Percentiles rank a stretch among this genome's conserved stretches.
Conservation (phyloP, 495 filamentous ascomycete genomes). For the Aspergillus ostianus region DNA sequence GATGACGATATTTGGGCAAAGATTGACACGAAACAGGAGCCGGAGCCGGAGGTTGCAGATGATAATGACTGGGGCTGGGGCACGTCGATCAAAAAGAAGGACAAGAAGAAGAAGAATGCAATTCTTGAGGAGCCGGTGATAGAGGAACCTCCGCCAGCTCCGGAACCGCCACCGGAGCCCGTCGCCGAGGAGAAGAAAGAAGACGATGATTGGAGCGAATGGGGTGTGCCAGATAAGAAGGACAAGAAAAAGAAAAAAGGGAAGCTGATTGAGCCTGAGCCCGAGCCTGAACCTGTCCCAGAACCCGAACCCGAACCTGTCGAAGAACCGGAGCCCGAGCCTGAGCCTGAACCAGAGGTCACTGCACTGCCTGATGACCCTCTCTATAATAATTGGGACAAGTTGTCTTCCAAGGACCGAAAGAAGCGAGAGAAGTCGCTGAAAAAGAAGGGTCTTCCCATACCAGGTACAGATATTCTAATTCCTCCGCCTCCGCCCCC, state of each 20-base stretch:
- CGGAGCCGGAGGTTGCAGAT: slow-evolving; percentile 14
- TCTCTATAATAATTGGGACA: slow-evolving; percentile 37
- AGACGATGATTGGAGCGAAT: slow-evolving; percentile 18
- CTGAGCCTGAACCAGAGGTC: slow-evolving; percentile 30
- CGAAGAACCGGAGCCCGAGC: slow-evolving; percentile 29
- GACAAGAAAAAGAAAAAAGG: slow-evolving; percentile 25
- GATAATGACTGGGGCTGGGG: slow-evolving; percentile 36
- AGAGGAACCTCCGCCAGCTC: slow-evolving; percentile 27
- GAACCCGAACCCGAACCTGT: slow-evolving; percentile 29
- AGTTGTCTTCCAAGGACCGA: slow-evolving; percentile 38
- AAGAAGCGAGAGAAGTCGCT: slow-evolving; percentile 40
- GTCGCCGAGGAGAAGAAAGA: slow-evolving; percentile 23
- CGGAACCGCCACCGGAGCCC: slow-evolving; percentile 18
- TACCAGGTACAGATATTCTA: slow-evolving; percentile 37
- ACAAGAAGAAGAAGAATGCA: slow-evolving; percentile 32
- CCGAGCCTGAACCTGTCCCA: slow-evolving; percentile 28
- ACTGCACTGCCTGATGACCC: slow-evolving; percentile 32
- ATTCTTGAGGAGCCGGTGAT: slow-evolving; percentile 19
- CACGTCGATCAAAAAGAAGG: slow-evolving; percentile 35
- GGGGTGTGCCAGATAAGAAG: slow-evolving; percentile 14
- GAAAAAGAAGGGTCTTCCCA: slow-evolving; percentile 34
- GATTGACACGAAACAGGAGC: not conserved
- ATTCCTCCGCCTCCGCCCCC: slow-evolving; percentile 26
- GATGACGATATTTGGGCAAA: slow-evolving; percentile 2
- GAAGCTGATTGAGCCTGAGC: slow-evolving; percentile 22